Evolutionary conservation across 768 basidiomycete species (phyloP).

Genomic region (Lactifluus echinatus): DNA sequence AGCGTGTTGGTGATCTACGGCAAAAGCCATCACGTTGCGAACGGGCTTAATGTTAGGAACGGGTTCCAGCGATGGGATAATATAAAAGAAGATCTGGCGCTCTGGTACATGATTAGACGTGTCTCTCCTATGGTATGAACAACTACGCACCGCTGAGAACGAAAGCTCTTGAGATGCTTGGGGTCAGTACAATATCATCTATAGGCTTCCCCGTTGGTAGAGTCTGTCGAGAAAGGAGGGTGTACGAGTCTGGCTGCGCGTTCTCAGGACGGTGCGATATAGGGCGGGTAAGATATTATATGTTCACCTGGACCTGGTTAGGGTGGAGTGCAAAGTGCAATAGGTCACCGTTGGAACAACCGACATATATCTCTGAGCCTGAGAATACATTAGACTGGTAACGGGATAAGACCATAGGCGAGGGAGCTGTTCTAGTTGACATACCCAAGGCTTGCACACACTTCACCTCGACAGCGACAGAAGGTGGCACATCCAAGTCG

Average conservation of each 20-base stretch:
- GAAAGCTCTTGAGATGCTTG: constrained; percentile 64
- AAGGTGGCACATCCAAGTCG: constrained; percentile 14
- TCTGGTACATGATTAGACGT: constrained; percentile 29
- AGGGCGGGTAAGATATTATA: not conserved
- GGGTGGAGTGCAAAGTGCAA: constrained; percentile 68
- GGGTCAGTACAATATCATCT: constrained; percentile 73
- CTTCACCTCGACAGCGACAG: constrained; percentile 17
- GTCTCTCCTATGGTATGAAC: constrained; percentile 11
- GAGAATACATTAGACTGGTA: constrained; percentile 3
- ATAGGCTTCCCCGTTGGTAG: constrained; percentile 56
- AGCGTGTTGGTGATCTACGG: constrained; percentile 73
- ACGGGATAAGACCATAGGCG: not conserved
- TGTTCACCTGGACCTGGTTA: constrained; percentile 34
- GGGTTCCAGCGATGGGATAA: constrained; percentile 71
- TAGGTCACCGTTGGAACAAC: constrained; percentile 77
- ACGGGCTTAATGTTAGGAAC: constrained; percentile 66
- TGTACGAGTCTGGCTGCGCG: constrained; percentile 23
- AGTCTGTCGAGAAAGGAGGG: constrained; percentile 40
- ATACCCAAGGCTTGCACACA: constrained; percentile 27
- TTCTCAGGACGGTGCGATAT: not conserved
- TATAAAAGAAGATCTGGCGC: constrained; percentile 66
- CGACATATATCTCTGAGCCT: constrained; percentile 84
- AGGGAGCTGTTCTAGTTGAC: not conserved
- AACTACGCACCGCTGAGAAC: constrained; percentile 59
- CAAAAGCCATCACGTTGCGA: constrained; percentile 69